Evolutionary conservation across 768 basidiomycete species (phyloP), one percentile per base, ranked within the genome.

Genomic region (Pleurotus giganteus): DNA sequence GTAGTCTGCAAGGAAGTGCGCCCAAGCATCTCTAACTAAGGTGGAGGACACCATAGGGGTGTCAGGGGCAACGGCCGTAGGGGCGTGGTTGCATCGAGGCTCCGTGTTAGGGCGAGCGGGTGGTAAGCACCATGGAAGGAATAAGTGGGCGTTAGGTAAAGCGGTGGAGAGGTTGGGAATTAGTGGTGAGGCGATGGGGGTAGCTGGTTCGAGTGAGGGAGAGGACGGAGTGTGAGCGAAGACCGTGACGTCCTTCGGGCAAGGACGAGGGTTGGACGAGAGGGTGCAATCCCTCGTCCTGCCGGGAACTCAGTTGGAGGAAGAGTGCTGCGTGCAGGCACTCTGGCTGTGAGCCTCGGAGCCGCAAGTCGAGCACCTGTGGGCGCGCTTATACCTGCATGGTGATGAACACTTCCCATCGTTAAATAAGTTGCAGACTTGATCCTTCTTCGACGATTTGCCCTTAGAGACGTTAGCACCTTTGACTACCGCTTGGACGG

Each of bases 1-100:
- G 45, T 71, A 69, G n/a, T 69, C 68, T 1, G 3, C 23, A 23
- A 71, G 41, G 27, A 61, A 63, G 42, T 45, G 55, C 0, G 45
- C 41, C 69, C 68, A 71, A n/a, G 37, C 51, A 28, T 8, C 6
- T 12, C 2, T 27, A 37, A 57, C 3, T 41, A 27, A 26, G 5
- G 4, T 23, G 53, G 60, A 32, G 47, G 50, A 24, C 53, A 42
- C 7, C n/a, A n/a, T n/a, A n/a, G n/a, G n/a, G n/a, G n/a, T n/a
- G n/a, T n/a, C n/a, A n/a, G 23, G 26, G 56, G 55, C 26, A 42
- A 57, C 12, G n/a, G 58, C 47, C 13, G 47, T 37, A 8, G 57
- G 29, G 47, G 43, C 9, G 17, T 13, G 13, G 52, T 61, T 61
- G n/a, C 49, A 50, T 2, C 57, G 56, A 5, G 58, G 60, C 28